Conservation (phyloP, 805 yeast species). For the Pichia rugopelliculosa region DNA sequence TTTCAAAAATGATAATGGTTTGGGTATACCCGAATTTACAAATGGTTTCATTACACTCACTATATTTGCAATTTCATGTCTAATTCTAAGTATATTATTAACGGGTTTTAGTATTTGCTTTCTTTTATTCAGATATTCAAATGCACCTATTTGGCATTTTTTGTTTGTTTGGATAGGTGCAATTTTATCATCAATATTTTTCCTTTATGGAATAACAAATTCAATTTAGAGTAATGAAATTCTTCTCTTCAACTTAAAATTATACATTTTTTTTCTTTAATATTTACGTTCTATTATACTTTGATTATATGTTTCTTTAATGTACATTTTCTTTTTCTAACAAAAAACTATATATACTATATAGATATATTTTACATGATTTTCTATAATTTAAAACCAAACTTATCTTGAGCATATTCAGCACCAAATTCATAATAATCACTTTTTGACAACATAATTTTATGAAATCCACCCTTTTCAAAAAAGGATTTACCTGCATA, state of each 20-base stretch:
- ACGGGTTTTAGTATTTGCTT: conserved; percentile 38
- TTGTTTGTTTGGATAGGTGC: conserved; percentile 36
- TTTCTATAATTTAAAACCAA: conserved; percentile 19
- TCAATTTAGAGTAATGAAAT: conserved; percentile 3
- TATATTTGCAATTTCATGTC: conserved; percentile 32
- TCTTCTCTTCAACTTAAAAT: background rate
- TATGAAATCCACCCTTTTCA: conserved; percentile 37
- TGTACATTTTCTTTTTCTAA: background rate
- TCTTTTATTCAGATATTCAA: conserved; percentile 32
- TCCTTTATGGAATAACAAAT: conserved; percentile 33
- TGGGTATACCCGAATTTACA: conserved; percentile 8
- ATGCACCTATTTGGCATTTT: conserved; percentile 37
- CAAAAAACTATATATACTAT: background rate
- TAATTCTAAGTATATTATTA: conserved; percentile 32
- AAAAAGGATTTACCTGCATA: conserved; percentile 45
- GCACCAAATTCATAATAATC: conserved; percentile 87
- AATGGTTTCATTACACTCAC: conserved; percentile 24
- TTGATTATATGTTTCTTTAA: too few relatives aligned
- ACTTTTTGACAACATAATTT: conserved; percentile 58
- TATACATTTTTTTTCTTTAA: background rate
- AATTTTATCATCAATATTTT: conserved; percentile 32
- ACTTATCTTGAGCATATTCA: conserved; percentile 29
- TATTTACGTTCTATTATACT: background rate
- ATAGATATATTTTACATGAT: background rate
- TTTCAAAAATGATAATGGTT: conserved; percentile 10